Conservation (phyloP, 306 rosid genomes). For the Malus orientalis region DNA sequence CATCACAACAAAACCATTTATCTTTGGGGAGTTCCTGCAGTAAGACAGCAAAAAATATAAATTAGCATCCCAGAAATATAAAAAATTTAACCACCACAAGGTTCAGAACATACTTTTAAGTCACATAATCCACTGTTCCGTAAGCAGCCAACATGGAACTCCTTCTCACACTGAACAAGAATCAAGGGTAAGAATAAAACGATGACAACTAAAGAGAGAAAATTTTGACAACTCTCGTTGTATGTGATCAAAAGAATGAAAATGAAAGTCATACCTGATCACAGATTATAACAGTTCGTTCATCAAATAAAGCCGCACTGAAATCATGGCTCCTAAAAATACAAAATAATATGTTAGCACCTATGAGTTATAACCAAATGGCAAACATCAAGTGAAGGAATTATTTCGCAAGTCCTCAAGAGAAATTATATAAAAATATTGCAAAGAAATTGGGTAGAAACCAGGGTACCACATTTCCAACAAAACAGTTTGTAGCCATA, state of each 20-base stretch:
- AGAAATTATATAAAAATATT: background rate
- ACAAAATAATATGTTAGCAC: background rate
- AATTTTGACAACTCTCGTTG: background rate
- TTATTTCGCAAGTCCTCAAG: background rate
- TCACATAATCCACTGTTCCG: slow-evolving; percentile 71
- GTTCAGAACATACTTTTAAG: slow-evolving; percentile 54
- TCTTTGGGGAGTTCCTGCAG: slow-evolving; percentile 91
- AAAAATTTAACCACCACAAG: slow-evolving; percentile 8
- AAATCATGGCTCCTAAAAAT: slow-evolving; percentile 72
- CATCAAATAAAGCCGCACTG: slow-evolving; percentile 83
- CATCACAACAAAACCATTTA: slow-evolving; percentile 95
- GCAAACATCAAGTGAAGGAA: background rate
- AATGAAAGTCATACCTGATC: slow-evolving; percentile 66
- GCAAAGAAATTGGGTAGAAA: background rate
- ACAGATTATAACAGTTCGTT: slow-evolving; percentile 85
- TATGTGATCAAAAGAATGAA: background rate
- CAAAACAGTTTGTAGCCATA: background rate
- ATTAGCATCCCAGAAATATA: slow-evolving; percentile 14
- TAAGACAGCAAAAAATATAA: slow-evolving; percentile 2
- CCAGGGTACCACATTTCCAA: background rate
- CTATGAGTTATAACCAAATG: background rate
- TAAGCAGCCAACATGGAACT: slow-evolving; percentile 96
- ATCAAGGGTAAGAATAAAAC: slow-evolving; percentile 9
- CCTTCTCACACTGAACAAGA: slow-evolving; percentile 86
- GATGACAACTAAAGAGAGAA: background rate